Percentiles rank a stretch among this genome's conserved stretches.
Conservation (phyloP, 1,284 basidiomycete genomes). For the Pholiota adiposa region DNA sequence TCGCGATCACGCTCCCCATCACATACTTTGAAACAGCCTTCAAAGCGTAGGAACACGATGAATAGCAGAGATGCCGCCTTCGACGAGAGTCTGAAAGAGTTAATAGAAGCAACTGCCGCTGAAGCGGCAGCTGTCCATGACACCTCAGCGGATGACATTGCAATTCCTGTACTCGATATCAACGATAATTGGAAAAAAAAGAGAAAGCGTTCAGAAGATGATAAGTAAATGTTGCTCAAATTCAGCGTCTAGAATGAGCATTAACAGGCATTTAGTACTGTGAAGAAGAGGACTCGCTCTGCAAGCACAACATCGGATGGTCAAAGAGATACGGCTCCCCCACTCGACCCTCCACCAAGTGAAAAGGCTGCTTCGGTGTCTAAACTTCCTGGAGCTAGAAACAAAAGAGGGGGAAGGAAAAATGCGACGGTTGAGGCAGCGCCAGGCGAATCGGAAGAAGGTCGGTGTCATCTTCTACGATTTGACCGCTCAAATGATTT, state of each 20-base stretch:
- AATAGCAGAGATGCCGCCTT: conserved; percentile 96
- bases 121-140: conserved; percentile 57
- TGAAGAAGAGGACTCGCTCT: conserved; percentile 73
- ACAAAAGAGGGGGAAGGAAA: conserved; percentile 55
- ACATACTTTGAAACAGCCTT: conserved; percentile 56
- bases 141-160: conserved; percentile 38
- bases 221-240: conserved; percentile 52
- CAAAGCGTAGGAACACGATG: conserved; percentile 94
- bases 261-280: conserved; percentile 40
- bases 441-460: conserved; percentile 64
- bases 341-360: conserved; percentile 12
- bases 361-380: conserved; percentile 42
- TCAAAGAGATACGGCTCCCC: conserved; percentile 28
- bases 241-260: conserved; percentile 8
- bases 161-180: conserved; percentile 50
- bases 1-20: conserved; percentile 80
- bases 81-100: conserved; percentile 81
- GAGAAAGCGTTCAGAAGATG: conserved; percentile 74
- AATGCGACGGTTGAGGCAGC: conserved; percentile 42
- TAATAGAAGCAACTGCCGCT: conserved; percentile 72
- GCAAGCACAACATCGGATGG: conserved; percentile 69
- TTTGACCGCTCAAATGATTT: conserved; percentile 25
- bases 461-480: conserved; percentile 43
- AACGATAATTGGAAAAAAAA: conserved; percentile 60
- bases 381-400: conserved; percentile 35